Conservation (phyloP, 805 yeast genomes). For the Saccharomycopsis sp. region DNA sequence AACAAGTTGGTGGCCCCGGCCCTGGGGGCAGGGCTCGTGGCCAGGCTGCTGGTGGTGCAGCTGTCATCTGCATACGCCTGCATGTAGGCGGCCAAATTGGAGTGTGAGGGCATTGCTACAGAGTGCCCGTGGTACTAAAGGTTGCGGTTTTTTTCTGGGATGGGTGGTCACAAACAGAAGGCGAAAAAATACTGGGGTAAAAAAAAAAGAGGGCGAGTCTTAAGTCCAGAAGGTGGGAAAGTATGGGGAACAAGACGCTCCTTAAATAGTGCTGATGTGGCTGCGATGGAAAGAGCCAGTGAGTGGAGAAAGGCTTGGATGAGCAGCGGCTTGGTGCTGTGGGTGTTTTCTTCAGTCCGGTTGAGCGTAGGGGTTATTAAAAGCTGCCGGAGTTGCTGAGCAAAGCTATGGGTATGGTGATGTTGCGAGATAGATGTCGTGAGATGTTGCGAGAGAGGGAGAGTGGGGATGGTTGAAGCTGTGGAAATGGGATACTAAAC, state of each 20-base stretch:
- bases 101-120: neutral
- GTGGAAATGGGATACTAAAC: neutral
- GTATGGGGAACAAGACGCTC: neutral
- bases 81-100: neutral
- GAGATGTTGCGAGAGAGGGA: neutral
- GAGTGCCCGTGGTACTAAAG: too few species aligned
- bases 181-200: neutral
- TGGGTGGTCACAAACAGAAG: neutral
- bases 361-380: too few species aligned
- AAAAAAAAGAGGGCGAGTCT: neutral
- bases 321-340: too few species aligned
- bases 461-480: neutral
- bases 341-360: too few species aligned
- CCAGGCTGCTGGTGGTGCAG: neutral
- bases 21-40: neutral
- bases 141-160: neutral
- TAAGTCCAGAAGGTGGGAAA: neutral
- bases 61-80: neutral
- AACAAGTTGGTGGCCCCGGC: slow-evolving; percentile 1
- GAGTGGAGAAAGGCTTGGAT: too few species aligned
- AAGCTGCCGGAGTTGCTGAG: too few species aligned
- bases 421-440: too few species aligned
- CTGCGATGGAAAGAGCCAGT: too few species aligned
- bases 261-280: too few species aligned
- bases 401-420: too few species aligned